Base-by-base conservation (phyloP, 2,329 filamentous ascomycete species). In the Colletotrichum sojae region DNA sequence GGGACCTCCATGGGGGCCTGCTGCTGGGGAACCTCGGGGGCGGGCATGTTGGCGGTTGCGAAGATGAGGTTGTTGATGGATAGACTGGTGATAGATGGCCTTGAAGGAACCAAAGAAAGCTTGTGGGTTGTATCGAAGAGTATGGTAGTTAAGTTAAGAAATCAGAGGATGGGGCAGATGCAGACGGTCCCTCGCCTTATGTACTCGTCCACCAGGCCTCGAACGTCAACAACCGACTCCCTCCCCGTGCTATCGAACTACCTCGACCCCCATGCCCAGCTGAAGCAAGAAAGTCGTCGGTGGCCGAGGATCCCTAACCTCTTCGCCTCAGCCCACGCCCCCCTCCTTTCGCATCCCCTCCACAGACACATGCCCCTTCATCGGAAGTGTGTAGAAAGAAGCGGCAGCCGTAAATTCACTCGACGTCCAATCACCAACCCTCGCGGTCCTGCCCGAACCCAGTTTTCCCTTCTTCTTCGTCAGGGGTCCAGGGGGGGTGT, bases 1-100 rank as follows among this genome's bases (percentile, higher is more conserved):
- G 73, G 71, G 73, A 78, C 76, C 72, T 81, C 79, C 82, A 84
- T 84, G 71, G 82, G 79, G 72, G 79, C 80, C 76, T 84, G 82
- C 75, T 83, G 82, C 67, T 77, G 77, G 70, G 81, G 82, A 71
- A 81, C 81, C 75, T 79, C 78, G 59, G 79, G 71, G 67, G 77
- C 74, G 75, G 82, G 79, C 82, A 84, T 83, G n/a, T 75, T 81
- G 76, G 70, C 57, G 51, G 27, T 68, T 9, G 20, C 18, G 52
- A n/a, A 31, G 22, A 40, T 9, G 22, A 57, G 51, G 20, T 36
- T 36, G 6, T 9, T 36, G 31, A 36, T 36, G 25, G 16, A 46
- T 31, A 25, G 20, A 22, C 15, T 48, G n/a, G 12, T 18, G 4
- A 18, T 20, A 20, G 53, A 54, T 10, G 46, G 22, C 20, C 46